Base-by-base conservation (phyloP, 768 basidiomycete species). In the Gloeopeniophorella convolvens region DNA sequence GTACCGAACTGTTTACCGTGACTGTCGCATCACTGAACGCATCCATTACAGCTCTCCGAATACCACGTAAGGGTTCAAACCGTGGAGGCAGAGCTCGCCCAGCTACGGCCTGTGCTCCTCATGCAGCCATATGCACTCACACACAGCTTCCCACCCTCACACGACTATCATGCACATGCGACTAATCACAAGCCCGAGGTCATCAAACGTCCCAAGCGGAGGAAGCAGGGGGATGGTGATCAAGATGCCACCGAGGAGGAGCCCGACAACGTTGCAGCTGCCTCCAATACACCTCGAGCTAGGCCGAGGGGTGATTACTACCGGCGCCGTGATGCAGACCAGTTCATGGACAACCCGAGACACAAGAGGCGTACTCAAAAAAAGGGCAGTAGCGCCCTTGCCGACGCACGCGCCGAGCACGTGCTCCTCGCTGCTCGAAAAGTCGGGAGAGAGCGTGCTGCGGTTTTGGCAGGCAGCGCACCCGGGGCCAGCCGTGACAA, bases 381-480 rank as follows among this genome's bases (percentile, higher is more conserved):
- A 62, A 66, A 50, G 39, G 44, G 35, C 5, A 59, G 30, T 62
- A 75, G 33, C 50, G 76, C 36, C 63, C 73, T 54, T 68, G 55
- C 82, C 2, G 87, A 89, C 54, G 87, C 86, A 4, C 76, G 82
- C 39, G 72, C 75, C 0, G 86, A 89, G 58, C 85, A 85, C 58
- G 66, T 88, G 10, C 70, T 89, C 1, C 68, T 85, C 11, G 86
- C 86, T 3, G 81, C 84, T 8, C 76, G 83, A n/a, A 80, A 70
- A 45, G 72, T 87, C 3, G 85, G 85, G 4, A 74, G 78, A 27
- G 72, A 79, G 46, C 76, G 85, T 7, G 76, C 79, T 0, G 73
- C 50, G 4, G 47, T 77, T n/a, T 62, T 81, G 18, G 73, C 78
- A 0, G 82, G 82, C 5, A 62, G 79, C n/a, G 45, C 45, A 18